Conservation (phyloP, 768 basidiomycete species). For the Tubosaeta sp. region DNA sequence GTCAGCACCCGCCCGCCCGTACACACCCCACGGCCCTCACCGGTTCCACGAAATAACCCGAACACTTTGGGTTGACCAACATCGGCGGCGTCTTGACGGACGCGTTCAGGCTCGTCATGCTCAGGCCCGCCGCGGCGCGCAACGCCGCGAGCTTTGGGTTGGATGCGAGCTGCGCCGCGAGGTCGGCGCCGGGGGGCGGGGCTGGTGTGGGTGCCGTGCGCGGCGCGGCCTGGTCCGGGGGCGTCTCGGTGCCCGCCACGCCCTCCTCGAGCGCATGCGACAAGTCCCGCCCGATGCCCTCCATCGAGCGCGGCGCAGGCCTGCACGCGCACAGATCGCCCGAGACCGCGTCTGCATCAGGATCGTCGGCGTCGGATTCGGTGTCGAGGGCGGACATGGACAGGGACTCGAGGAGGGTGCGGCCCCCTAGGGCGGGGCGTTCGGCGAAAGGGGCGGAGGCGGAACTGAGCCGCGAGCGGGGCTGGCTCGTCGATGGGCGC, state of each 20-base stretch:
- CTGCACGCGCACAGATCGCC: slow-evolving; percentile 9
- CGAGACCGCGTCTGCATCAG: slow-evolving; percentile 5
- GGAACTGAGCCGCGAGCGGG: slow-evolving; percentile 23
- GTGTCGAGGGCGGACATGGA: slow-evolving; percentile 51
- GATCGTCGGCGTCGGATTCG: slow-evolving; percentile 20
- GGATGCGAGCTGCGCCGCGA: slow-evolving; percentile 43
- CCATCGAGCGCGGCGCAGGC: slow-evolving; percentile 28
- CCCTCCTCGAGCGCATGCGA: slow-evolving; percentile 29
- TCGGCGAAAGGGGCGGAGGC: slow-evolving; percentile 14
- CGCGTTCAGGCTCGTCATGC: slow-evolving; percentile 27
- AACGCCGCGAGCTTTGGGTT: slow-evolving; percentile 49
- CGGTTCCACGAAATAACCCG: slow-evolving; percentile 96
- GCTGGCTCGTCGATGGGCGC: slow-evolving; percentile 22
- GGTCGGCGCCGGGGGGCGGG: slow-evolving; percentile 24
- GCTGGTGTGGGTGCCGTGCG: no score
- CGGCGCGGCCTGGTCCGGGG: background rate
- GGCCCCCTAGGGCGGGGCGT: slow-evolving; percentile 27
- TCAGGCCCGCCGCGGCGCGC: slow-evolving; percentile 26
- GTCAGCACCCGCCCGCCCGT: background rate
- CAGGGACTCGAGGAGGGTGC: slow-evolving; percentile 36
- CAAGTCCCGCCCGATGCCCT: slow-evolving; percentile 28
- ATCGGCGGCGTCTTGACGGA: slow-evolving; percentile 46
- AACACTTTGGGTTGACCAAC: slow-evolving; percentile 77
- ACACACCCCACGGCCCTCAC: slow-evolving; percentile 35
- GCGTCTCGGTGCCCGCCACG: background rate